Percentiles rank a stretch among this genome's conserved stretches.
These are phyloP conservation scores for Lactifluus echinatus DNA, from an alignment of 768 basidiomycete genomes.

Conservation along the genomic window DNA sequence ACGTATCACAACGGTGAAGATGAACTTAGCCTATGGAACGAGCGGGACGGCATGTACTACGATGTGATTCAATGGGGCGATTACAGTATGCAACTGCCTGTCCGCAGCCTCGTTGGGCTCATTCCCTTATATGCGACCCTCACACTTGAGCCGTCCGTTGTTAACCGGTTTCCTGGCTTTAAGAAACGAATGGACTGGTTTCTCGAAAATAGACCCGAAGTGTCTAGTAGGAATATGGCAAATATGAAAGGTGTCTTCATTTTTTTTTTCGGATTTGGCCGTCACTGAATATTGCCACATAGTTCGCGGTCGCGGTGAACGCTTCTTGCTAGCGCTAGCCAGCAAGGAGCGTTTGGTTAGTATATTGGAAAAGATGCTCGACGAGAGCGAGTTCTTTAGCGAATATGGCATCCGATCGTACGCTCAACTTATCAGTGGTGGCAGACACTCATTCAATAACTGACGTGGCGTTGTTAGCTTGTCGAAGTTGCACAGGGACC, in stretches of 20 bases:
- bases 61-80: slow-evolving; percentile 90
- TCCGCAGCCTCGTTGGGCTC: slow-evolving; percentile 93
- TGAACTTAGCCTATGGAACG: slow-evolving; percentile 87
- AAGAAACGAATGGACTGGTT: slow-evolving; percentile 99
- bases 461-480: slow-evolving; percentile 39
- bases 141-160: slow-evolving; percentile 80
- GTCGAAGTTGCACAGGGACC: slow-evolving; percentile 82
- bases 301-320: slow-evolving; percentile 64
- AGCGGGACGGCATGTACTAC: slow-evolving; percentile 96
- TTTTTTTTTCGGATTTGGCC: background rate
- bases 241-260: slow-evolving; percentile 72
- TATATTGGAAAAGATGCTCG: slow-evolving; percentile 93
- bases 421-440: slow-evolving; percentile 27
- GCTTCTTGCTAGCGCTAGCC: slow-evolving; percentile 80
- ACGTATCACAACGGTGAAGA: slow-evolving; percentile 76
- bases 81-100: slow-evolving; percentile 81
- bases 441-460: background rate
- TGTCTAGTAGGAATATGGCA: slow-evolving; percentile 88
- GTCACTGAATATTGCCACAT: slow-evolving; percentile 22
- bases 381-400: slow-evolving; percentile 94
- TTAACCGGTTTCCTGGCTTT: slow-evolving; percentile 94
- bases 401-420: slow-evolving; percentile 95
- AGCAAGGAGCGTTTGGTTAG: slow-evolving; percentile 83
- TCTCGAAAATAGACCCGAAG: slow-evolving; percentile 82
- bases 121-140: slow-evolving; percentile 95